Conservation (phyloP, 2,329 filamentous ascomycete species). For the Colletotrichum ledebouriae region DNA sequence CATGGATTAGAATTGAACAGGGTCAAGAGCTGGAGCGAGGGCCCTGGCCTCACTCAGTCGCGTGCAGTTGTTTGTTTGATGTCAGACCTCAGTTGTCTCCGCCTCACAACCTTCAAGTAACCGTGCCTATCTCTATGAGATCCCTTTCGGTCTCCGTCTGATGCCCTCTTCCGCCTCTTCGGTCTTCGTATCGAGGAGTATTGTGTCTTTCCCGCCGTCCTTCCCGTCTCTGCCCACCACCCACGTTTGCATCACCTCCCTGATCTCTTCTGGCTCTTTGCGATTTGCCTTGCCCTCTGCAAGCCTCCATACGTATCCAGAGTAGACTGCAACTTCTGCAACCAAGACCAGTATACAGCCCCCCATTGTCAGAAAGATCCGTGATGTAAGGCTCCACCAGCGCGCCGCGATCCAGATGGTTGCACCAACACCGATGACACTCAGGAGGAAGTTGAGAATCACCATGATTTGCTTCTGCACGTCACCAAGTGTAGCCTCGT, state of each 20-base stretch:
- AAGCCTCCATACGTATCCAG: slow-evolving; percentile 79
- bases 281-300: slow-evolving; percentile 76
- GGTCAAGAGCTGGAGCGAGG: background rate
- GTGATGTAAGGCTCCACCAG: slow-evolving; percentile 80
- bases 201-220: slow-evolving; percentile 5
- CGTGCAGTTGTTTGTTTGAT: too few species aligned
- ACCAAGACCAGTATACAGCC: slow-evolving; percentile 78
- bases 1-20: slow-evolving; percentile 9
- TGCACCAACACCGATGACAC: slow-evolving; percentile 82
- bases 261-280: slow-evolving; percentile 72
- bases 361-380: slow-evolving; percentile 78
- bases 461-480: slow-evolving; percentile 85
- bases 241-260: slow-evolving; percentile 80
- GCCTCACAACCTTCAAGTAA: too few species aligned
- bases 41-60: background rate
- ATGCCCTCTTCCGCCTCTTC: slow-evolving; percentile 34
- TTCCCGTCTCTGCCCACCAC: slow-evolving; percentile 63
- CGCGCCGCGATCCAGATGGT: slow-evolving; percentile 83
- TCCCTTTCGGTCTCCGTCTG: slow-evolving; percentile 29
- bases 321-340: slow-evolving; percentile 83
- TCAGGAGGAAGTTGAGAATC: slow-evolving; percentile 91
- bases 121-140: background rate
- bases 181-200: slow-evolving; percentile 28
- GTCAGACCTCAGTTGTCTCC: too few species aligned
- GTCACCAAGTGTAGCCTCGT: slow-evolving; percentile 78